Base-by-base conservation (phyloP, 805 yeast species). In the Groenewaldozyma salmanticensis region DNA sequence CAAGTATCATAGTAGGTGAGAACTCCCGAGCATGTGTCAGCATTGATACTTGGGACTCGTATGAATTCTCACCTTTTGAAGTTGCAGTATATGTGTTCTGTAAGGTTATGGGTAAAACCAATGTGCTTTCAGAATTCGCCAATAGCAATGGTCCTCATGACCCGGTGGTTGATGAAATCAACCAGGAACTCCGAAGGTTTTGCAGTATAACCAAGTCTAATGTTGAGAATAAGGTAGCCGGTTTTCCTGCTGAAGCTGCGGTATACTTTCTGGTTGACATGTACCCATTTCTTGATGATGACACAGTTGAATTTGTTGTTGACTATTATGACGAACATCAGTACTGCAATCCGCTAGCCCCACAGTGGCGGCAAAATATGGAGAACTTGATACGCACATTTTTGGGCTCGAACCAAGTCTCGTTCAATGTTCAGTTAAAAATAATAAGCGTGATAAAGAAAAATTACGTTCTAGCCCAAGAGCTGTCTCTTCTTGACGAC, bases 321-420 rank as follows among this genome's bases (percentile, higher is more conserved):
- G 57, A 63, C 2, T 69, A 62, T 48, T 78, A 74, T 53, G 58
- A 61, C 3, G 62, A 65, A 9, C 72, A 73, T 39, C 67, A 70
- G 40, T 52, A 69, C 22, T 80, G 88, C 52, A 66, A 77, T 2
- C 72, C 76, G 7, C 54, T 77, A 4, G 58, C 70, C 22, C 62
- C 69, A 0, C 56, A 65, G 5, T 80, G 87, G 83, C 59, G 60
- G 36, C 64, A 58, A 2, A 72, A 74, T 46, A 60, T 74, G 32
- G 54, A 57, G 4, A 55, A 59, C 22, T 24, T 24, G 29, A 24
- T 24, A 24, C 7, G 13, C 11, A 13, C 13, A 24, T 9, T 13
- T 24, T 13, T 24, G 13, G 29, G 29, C 13, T 24, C 29, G 13
- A 24, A 24, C 11, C 7, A 24, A 7, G 13, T 24, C 7, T 7